These are phyloP conservation scores for Xylaria digitata DNA, from an alignment of 2,329 filamentous ascomycete species.

Conservation along the genomic window DNA sequence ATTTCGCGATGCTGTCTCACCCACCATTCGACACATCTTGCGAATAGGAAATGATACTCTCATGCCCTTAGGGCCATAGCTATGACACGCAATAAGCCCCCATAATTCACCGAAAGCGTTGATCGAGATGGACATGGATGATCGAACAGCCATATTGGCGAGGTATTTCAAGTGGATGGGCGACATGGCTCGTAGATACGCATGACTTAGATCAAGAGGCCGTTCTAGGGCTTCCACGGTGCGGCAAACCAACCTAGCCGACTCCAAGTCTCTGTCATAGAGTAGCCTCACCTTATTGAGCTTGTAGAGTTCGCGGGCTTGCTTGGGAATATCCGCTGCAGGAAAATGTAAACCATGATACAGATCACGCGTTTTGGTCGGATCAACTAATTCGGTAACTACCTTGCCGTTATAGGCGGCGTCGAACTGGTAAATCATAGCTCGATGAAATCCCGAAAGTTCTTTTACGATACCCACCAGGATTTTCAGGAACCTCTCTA, in stretches of 20 bases:
- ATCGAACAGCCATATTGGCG: constrained; percentile 88
- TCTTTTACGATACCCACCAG: constrained; percentile 89
- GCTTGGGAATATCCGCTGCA: constrained; percentile 85
- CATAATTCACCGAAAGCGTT: constrained; percentile 87
- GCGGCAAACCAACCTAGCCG: constrained; percentile 83
- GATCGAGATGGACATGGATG: constrained; percentile 94
- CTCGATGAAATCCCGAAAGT: constrained; percentile 88
- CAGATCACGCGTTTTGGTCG: constrained; percentile 79
- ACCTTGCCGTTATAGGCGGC: constrained; percentile 84
- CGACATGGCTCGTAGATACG: constrained; percentile 88
- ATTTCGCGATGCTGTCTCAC: constrained; percentile 86
- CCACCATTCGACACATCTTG: constrained; percentile 90
- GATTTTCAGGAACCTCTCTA: constrained; percentile 82
- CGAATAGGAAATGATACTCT: constrained; percentile 91
- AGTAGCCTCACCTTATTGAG: constrained; percentile 89
- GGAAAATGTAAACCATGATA: constrained; percentile 92
- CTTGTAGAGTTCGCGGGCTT: constrained; percentile 89
- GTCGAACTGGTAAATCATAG: constrained; percentile 95
- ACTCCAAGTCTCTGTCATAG: constrained; percentile 85
- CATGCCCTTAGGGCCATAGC: constrained; percentile 82
- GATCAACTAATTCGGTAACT: constrained; percentile 87
- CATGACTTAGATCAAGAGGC: constrained; percentile 85
- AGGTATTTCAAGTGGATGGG: constrained; percentile 91
- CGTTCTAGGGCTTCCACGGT: constrained; percentile 76
- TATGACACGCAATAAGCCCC: constrained; percentile 89